Percentiles rank a stretch among this genome's conserved stretches.
Conservation (phyloP, 2,329 filamentous ascomycete species). For the Neofusicoccum umdonicola region DNA sequence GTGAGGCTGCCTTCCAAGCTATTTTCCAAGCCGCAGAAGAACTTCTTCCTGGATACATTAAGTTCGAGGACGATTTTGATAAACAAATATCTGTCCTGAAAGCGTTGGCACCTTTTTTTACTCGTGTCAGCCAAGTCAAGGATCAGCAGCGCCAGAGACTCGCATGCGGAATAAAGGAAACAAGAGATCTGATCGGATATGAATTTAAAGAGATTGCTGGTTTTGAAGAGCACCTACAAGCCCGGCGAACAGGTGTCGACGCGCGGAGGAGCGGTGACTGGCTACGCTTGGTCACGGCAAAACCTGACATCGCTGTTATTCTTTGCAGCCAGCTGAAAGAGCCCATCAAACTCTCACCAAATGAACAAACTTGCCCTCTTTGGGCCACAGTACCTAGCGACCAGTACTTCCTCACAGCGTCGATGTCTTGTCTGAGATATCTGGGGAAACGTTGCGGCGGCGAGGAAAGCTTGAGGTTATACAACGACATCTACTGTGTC, state of each 20-base stretch:
- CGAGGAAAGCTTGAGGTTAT: background rate
- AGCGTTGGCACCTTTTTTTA: background rate
- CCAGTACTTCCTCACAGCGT: background rate
- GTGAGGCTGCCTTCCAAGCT: background rate
- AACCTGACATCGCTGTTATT: background rate
- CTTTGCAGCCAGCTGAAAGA: background rate
- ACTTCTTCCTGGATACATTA: background rate
- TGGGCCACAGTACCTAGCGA: background rate
- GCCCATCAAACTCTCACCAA: accelerated
- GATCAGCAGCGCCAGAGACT: background rate
- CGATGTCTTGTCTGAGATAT: background rate
- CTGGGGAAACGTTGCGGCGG: background rate
- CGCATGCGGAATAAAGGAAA: background rate
- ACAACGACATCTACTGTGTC: background rate
- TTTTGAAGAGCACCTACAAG: background rate
- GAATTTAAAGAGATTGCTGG: background rate
- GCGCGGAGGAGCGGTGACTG: background rate
- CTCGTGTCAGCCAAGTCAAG: background rate
- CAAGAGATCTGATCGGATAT: background rate
- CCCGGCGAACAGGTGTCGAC: background rate
- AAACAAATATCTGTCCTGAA: background rate
- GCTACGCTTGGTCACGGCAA: background rate
- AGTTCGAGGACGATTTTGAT: background rate
- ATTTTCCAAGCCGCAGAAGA: background rate
- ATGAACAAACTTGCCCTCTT: accelerated